Evolutionary conservation across 495 filamentous ascomycete species (phyloP), one percentile per base, ranked within the genome.

Genomic region (Acidomyces sp.): DNA sequence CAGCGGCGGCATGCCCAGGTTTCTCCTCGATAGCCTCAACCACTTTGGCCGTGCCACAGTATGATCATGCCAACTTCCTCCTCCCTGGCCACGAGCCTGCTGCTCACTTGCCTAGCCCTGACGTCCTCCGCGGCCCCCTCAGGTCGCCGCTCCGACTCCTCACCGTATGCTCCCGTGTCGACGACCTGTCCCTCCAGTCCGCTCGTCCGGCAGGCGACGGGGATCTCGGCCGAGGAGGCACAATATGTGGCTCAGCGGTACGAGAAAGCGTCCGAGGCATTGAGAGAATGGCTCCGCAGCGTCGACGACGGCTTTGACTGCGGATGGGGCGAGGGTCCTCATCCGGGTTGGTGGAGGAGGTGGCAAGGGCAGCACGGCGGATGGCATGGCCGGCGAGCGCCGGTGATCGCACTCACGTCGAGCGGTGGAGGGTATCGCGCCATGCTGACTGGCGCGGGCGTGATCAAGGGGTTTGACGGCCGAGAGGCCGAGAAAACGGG

Each of bases 351-450:
- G n/a, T n/a, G n/a, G n/a, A n/a, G n/a, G n/a, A n/a, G n/a, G n/a
- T n/a, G n/a, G n/a, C n/a, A n/a, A n/a, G n/a, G n/a, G n/a, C n/a
- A n/a, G n/a, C n/a, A n/a, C n/a, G n/a, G n/a, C n/a, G n/a, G n/a
- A n/a, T n/a, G n/a, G n/a, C n/a, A n/a, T n/a, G 61, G 54, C 18
- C 22, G 37, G 36, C 46, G 38, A 4, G 30, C 57, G 28, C 53
- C 58, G 18, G 40, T 36, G 9, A 36, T 58, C 19, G 57, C 49
- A 19, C 48, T 67, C 18, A 53, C 62, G 2, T 55, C 60, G 17
- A 67, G 63, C 31, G 64, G 67, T n/a, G 67, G 67, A 27, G 64
- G 67, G n/a, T 63, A 58, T 21, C 52, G 67, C 15, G 44, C 64
- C 16, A 47, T 68, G 18, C 56, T 70, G 12, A 50, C 48, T 4